Evolutionary conservation across 495 filamentous ascomycete genomes (phyloP).

Genomic region (Parachaetomium inaequale): DNA sequence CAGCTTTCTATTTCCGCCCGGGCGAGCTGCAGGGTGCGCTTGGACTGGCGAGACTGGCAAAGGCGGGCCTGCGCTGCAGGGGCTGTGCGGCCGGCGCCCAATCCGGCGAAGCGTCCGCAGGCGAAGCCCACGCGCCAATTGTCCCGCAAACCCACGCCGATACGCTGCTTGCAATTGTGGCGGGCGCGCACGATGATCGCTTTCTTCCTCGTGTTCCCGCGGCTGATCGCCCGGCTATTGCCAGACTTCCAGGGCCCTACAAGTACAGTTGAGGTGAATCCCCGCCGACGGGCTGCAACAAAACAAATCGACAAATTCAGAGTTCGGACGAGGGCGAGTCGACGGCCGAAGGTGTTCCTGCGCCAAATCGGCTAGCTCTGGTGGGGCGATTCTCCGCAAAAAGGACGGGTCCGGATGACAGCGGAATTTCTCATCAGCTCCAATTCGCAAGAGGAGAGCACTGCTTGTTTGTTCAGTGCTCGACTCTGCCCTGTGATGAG

Average conservation of each 20-base stretch:
- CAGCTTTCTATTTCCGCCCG: conserved; percentile 7
- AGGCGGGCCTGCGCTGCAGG: background rate
- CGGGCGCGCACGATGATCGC: background rate
- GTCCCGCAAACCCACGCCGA: background rate
- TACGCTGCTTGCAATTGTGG: background rate
- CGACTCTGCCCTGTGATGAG: too few species aligned
- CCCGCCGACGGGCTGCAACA: too few species aligned
- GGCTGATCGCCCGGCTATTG: background rate
- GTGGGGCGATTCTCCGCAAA: background rate
- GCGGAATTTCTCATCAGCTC: background rate
- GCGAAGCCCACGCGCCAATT: background rate
- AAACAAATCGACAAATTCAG: background rate
- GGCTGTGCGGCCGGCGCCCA: conserved; percentile 3
- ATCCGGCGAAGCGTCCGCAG: conserved; percentile 10
- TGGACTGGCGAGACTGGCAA: background rate
- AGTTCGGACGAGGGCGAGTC: background rate
- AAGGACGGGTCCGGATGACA: background rate
- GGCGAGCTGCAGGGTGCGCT: conserved; percentile 1
- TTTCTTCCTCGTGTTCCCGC: background rate
- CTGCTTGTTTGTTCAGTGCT: too few species aligned
- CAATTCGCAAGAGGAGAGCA: background rate
- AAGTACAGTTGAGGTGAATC: too few species aligned
- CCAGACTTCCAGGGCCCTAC: too few species aligned
- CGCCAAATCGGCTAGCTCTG: background rate
- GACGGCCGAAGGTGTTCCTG: background rate